These are phyloP conservation scores for Cystofilobasidium ferigula DNA, from an alignment of 768 basidiomycete genomes.

Conservation along the genomic window DNA sequence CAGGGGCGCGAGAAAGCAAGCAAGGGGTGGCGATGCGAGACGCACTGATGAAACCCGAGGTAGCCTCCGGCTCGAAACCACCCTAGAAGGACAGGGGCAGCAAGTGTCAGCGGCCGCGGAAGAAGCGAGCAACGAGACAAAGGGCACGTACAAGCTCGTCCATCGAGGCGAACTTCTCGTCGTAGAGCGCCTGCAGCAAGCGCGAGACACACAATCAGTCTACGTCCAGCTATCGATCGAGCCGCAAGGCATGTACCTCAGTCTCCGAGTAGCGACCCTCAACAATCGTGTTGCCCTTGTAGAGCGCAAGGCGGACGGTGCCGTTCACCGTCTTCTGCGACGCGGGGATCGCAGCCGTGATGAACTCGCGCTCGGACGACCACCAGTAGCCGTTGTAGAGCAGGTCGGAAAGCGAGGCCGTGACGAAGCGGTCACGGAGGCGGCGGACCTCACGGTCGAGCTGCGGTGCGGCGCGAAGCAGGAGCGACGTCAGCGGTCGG, in stretches of 20 bases:
- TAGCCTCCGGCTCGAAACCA: too few species aligned
- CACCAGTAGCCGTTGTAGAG: constrained; percentile 99
- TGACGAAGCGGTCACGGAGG: constrained; percentile 87
- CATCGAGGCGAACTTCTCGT: constrained; percentile 87
- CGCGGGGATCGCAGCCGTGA: constrained; percentile 77
- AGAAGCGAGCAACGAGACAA: not conserved
- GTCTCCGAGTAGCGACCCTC: constrained; percentile 84
- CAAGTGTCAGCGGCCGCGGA: too few species aligned
- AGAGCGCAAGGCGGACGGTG: constrained; percentile 72
- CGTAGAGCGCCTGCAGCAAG: constrained; percentile 50
- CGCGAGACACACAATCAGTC: not conserved
- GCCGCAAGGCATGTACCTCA: constrained; percentile 41
- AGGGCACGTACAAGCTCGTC: too few species aligned
- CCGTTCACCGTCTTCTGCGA: constrained; percentile 97
- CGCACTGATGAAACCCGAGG: too few species aligned
- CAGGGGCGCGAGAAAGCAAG: too few species aligned
- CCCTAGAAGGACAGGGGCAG: too few species aligned
- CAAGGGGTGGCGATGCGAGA: too few species aligned
- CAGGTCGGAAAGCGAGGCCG: constrained; percentile 75
- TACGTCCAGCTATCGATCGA: not conserved
- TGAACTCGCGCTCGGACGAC: constrained; percentile 96
- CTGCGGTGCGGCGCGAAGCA: too few species aligned
- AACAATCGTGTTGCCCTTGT: constrained; percentile 91
- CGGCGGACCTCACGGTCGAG: constrained; percentile 93
- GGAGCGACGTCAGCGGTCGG: too few species aligned